Percentiles rank a stretch among this genome's conserved stretches.
Evolutionary conservation across 768 basidiomycete species (phyloP).

Genomic region (Mycena galopus): DNA sequence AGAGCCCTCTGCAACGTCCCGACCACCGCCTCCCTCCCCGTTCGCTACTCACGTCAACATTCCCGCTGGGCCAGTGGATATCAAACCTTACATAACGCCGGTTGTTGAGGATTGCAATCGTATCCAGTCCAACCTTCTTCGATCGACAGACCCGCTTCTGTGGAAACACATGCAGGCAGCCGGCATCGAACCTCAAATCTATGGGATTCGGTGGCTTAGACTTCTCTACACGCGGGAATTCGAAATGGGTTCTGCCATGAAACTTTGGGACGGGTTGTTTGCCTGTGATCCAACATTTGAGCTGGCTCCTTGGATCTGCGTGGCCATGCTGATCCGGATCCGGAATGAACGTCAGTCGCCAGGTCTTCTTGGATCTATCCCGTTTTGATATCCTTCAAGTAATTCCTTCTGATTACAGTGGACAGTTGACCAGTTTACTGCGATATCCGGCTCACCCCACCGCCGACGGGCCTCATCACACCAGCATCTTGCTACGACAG

Average conservation of each 20-base stretch:
- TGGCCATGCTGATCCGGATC: constrained; percentile 95
- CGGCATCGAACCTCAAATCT: constrained; percentile 96
- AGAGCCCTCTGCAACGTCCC: constrained; percentile 51
- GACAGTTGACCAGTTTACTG: constrained; percentile 84
- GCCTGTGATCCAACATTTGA: constrained; percentile 86
- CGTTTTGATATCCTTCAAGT: constrained; percentile 61
- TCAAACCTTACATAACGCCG: constrained; percentile 81
- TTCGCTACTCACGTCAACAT: constrained; percentile 61
- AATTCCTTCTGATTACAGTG: constrained; percentile 88
- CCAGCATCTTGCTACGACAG: constrained; percentile 83
- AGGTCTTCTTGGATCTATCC: background rate
- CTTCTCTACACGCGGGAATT: constrained; percentile 96
- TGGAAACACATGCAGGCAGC: constrained; percentile 81
- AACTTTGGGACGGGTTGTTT: constrained; percentile 96
- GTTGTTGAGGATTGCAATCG: constrained; percentile 87
- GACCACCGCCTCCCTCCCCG: constrained; percentile 42
- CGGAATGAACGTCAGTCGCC: constrained; percentile 83
- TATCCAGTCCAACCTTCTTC: constrained; percentile 81
- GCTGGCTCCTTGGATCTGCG: constrained; percentile 87
- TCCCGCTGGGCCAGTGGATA: constrained; percentile 59
- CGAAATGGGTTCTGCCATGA: constrained; percentile 81
- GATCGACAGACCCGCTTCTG: constrained; percentile 83
- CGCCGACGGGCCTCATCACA: constrained; percentile 64
- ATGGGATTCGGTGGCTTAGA: constrained; percentile 96
- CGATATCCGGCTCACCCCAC: constrained; percentile 81